Base-by-base conservation (phyloP, 768 basidiomycete species). In the Naematelia encephala region DNA sequence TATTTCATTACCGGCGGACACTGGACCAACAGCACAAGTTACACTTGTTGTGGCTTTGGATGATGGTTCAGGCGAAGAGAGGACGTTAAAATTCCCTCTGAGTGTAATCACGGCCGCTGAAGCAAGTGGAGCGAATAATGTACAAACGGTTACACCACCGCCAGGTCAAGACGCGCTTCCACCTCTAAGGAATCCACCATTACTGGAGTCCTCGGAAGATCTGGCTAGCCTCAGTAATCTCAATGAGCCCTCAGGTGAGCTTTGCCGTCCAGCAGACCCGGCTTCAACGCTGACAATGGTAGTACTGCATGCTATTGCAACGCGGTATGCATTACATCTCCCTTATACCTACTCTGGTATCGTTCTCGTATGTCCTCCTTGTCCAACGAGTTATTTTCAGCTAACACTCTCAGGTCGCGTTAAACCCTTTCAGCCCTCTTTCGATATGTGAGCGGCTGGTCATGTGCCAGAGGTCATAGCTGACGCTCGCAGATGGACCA, bases 311-410 rank as follows among this genome's bases (percentile, higher is more conserved):
- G 94, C 94, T 46, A 97, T 99, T 68, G 86, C 89, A 34, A 93
- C 93, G 78, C 89, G 94, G 69, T 99, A 99, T 80, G 89, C 87
- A 29, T 89, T 92, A 67, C 94, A 94, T 77, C 90, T 90, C 75
- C 98, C 98, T 69, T 99, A 98, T 74, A 98, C 96, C 28, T 99
- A 98, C 80, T 93, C 90, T 63, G 96, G 96, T 68, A 99, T 98
- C 66, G 94, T 98, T 61, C 85, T 99, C 66, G 73, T 69, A 22
- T 52, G 69, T 55, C 8, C 12, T 30, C 21, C 21, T 19, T 19
- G 2, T 28, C 19, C 16, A 16, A 28, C 28, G 3, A 12, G 27
- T 10, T 5, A 52, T 47, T 21, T 51, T 57, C 34, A 59, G 27
- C 52, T 22, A 5, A 21, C 21, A 12, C 21, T 25, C 19, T 2